These are phyloP conservation scores for Epithemia pelagica DNA, from an alignment of 108 stramenopile genomes.

Conservation along the genomic window DNA sequence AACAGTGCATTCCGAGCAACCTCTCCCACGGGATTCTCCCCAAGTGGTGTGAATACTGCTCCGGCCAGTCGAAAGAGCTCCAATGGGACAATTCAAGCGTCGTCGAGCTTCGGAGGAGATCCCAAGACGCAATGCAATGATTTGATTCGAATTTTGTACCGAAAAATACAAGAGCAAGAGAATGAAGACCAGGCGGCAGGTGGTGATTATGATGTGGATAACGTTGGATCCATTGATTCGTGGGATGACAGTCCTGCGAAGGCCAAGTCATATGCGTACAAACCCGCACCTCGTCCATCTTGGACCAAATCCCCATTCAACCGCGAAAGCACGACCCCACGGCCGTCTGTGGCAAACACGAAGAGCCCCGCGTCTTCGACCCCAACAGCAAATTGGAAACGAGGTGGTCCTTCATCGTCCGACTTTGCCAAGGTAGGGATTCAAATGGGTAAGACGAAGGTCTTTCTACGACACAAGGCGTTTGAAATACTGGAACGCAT, in stretches of 20 bases:
- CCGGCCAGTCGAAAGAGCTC: background rate
- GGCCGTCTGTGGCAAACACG: constrained; percentile 1
- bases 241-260: constrained; percentile 8
- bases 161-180: constrained; percentile 2
- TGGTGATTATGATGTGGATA: background rate
- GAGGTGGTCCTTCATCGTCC: background rate
- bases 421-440: constrained; percentile 42
- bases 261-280: constrained; percentile 15
- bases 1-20: background rate
- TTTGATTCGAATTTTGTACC: constrained; percentile 1
- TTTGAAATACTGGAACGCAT: constrained; percentile 73
- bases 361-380: constrained; percentile 6
- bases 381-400: constrained; percentile 6
- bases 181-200: background rate
- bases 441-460: constrained; percentile 87
- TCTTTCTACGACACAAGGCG: constrained; percentile 70
- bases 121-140: background rate
- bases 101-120: background rate
- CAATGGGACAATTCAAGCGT: background rate
- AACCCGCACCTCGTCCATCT: constrained; percentile 15
- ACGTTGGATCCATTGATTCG: background rate
- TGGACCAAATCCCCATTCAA: constrained; percentile 18
- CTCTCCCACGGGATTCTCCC: too few relatives aligned
- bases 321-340: constrained; percentile 1
- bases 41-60: background rate